Conservation (phyloP, 2,329 filamentous ascomycete species). For the Venturia nashicola region DNA sequence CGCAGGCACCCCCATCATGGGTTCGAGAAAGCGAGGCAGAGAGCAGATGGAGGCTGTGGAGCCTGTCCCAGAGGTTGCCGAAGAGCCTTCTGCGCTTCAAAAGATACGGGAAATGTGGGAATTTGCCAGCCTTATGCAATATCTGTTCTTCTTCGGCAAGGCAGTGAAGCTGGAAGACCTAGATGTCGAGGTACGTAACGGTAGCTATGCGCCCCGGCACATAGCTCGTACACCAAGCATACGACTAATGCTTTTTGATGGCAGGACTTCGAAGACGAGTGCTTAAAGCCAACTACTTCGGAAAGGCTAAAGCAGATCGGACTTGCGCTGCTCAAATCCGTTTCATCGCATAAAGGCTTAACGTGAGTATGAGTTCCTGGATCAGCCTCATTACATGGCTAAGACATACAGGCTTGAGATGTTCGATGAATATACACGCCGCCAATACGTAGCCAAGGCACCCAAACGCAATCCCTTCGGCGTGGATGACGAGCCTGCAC, state of each 20-base stretch:
- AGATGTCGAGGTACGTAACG: conserved; percentile 65
- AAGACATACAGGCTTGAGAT: conserved; percentile 53
- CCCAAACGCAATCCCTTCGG: conserved; percentile 78
- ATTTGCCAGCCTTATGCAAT: conserved; percentile 88
- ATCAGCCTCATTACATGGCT: neutral
- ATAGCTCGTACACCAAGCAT: neutral
- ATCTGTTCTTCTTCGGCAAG: conserved; percentile 81
- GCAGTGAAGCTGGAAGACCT: conserved; percentile 80
- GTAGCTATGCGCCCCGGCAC: conserved; percentile 1
- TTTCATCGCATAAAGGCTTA: conserved; percentile 85
- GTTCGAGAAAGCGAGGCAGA: conserved; percentile 37
- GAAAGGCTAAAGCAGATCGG: conserved; percentile 68
- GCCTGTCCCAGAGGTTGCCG: conserved; percentile 23
- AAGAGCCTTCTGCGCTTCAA: conserved; percentile 33
- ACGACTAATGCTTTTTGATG: neutral
- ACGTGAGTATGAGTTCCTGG: conserved; percentile 48
- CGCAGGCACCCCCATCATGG: conserved; percentile 26
- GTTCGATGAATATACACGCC: conserved; percentile 85
- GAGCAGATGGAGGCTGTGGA: conserved; percentile 43
- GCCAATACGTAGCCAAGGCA: conserved; percentile 75
- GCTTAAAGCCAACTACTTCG: conserved; percentile 63
- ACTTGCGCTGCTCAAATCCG: conserved; percentile 76
- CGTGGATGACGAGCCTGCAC: conserved; percentile 55
- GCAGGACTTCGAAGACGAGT: conserved; percentile 81
- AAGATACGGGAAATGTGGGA: conserved; percentile 86